A percentile compares a stretch with the other conserved stretches of the same genome.
These are phyloP conservation scores for Apiospora arundinis DNA, from an alignment of 2,329 filamentous ascomycete species.

Conservation along the genomic window DNA sequence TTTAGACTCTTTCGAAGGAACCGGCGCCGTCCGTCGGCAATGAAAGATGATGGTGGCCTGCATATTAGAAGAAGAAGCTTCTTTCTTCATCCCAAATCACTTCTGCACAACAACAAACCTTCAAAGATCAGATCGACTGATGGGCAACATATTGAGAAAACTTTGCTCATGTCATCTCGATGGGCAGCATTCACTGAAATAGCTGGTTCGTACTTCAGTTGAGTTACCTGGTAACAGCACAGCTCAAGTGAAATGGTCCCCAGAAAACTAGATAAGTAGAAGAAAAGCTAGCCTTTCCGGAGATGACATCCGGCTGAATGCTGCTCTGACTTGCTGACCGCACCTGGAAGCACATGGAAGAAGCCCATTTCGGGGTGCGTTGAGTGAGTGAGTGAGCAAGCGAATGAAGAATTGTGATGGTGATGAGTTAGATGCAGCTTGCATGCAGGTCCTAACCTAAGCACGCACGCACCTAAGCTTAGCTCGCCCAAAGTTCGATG, in stretches of 20 bases:
- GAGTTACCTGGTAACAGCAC: background rate
- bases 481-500: background rate
- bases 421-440: conserved; percentile 1
- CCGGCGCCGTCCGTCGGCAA: conserved; percentile 4
- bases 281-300: background rate
- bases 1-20: background rate
- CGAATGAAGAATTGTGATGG: conserved; percentile 4
- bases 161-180: background rate
- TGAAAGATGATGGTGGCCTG: conserved; percentile 1
- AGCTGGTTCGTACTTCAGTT: background rate
- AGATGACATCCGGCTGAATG: background rate
- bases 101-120: background rate
- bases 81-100: background rate
- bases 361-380: background rate
- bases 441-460: background rate
- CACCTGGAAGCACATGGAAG: background rate
- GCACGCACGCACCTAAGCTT: too few relatives aligned
- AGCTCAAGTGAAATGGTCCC: too few relatives aligned
- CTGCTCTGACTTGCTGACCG: background rate
- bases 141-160: background rate
- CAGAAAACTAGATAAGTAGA: background rate
- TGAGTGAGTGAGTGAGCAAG: background rate
- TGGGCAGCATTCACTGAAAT: background rate
- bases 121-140: background rate
- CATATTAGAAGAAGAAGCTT: background rate